Evolutionary conservation across 2,329 filamentous ascomycete genomes (phyloP).

Genomic region (Hymenoscyphus fraxineus): DNA sequence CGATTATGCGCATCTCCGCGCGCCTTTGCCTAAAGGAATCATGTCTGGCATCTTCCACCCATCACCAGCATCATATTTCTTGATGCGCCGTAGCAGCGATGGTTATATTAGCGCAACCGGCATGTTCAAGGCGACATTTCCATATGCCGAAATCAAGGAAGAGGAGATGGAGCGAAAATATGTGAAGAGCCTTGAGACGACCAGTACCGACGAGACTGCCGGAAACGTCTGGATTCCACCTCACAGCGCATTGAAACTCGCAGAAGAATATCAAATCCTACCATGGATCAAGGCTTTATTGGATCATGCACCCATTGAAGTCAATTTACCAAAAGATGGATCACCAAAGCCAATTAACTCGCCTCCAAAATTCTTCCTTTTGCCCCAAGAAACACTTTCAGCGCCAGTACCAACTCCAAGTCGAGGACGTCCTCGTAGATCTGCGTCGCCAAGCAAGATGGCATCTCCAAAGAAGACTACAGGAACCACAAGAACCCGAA

Average conservation of each 20-base stretch:
- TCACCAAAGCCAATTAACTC: conserved; percentile 73
- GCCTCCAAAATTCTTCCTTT: conserved; percentile 70
- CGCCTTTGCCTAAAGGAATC: conserved; percentile 86
- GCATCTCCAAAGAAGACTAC: conserved; percentile 44
- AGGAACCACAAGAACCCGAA: conserved; percentile 36
- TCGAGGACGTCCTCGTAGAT: conserved; percentile 50
- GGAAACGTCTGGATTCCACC: conserved; percentile 96
- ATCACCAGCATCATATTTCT: conserved; percentile 83
- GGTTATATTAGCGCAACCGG: conserved; percentile 82
- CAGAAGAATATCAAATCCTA: conserved; percentile 80
- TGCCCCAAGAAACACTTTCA: conserved; percentile 40
- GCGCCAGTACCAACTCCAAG: conserved; percentile 34
- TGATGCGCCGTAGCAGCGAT: conserved; percentile 87
- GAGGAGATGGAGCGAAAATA: conserved; percentile 75
- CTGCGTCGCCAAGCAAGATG: conserved; percentile 49
- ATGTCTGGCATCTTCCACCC: conserved; percentile 89
- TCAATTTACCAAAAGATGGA: conserved; percentile 36
- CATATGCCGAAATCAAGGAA: conserved; percentile 68
- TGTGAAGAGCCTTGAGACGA: conserved; percentile 77
- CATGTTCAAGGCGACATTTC: conserved; percentile 90
- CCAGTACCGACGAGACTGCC: conserved; percentile 86
- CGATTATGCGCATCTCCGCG: conserved; percentile 93
- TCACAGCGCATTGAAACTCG: conserved; percentile 72
- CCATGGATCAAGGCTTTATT: conserved; percentile 91
- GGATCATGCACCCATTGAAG: conserved; percentile 74